These are phyloP conservation scores for Bacidia gigantensis DNA, from an alignment of 495 filamentous ascomycete species.

Conservation along the genomic window DNA sequence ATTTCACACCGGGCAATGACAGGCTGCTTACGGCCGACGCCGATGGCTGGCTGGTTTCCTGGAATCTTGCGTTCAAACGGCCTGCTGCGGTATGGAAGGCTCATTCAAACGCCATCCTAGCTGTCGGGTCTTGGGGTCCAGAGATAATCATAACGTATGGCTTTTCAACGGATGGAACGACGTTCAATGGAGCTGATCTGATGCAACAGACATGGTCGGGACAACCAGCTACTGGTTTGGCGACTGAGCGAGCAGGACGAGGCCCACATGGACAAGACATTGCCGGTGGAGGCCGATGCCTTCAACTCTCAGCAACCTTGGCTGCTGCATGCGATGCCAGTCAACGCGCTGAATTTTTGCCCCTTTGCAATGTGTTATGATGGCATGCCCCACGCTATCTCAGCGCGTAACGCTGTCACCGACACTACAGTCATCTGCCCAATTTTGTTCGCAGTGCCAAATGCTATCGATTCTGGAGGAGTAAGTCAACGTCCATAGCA, in stretches of 20 bases:
- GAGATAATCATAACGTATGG: conserved; percentile 63
- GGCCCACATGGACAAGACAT: conserved; percentile 43
- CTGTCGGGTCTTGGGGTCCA: conserved; percentile 51
- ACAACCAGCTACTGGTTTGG: conserved; percentile 81
- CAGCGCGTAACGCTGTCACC: conserved; percentile 5
- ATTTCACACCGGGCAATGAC: conserved; percentile 57
- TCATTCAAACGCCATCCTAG: conserved; percentile 66
- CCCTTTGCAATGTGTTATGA: conserved; percentile 56
- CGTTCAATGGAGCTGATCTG: background rate
- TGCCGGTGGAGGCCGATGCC: conserved; percentile 51
- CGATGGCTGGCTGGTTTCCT: conserved; percentile 77
- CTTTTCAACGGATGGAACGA: background rate
- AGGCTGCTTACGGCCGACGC: conserved; percentile 79
- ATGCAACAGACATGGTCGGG: conserved; percentile 63
- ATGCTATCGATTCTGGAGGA: conserved; percentile 60
- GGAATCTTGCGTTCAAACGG: conserved; percentile 71
- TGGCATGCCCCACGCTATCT: conserved; percentile 10
- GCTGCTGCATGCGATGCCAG: conserved; percentile 67
- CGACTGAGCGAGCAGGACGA: conserved; percentile 53
- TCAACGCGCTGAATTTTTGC: conserved; percentile 95
- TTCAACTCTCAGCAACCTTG: conserved; percentile 48
- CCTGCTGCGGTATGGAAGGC: conserved; percentile 78
- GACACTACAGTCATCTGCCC: conserved; percentile 8
- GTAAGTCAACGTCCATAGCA: conserved; percentile 26
- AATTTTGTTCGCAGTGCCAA: conserved; percentile 62